Percentiles rank a stretch among this genome's conserved stretches.
Evolutionary conservation across 2,329 filamentous ascomycete species (phyloP).

Genomic region (Alternaria brassicicola): DNA sequence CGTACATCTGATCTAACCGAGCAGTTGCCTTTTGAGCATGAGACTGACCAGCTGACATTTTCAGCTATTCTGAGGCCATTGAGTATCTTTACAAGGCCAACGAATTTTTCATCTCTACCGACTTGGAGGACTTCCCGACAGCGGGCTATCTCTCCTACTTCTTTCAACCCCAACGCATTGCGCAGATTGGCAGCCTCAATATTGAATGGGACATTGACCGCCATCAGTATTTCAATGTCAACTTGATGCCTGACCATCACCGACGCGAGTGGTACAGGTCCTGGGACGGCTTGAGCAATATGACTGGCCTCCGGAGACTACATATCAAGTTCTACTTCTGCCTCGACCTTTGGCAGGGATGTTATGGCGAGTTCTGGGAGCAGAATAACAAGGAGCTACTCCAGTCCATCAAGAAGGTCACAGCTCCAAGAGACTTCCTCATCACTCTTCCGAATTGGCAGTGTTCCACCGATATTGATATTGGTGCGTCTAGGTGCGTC

Average conservation of each 20-base stretch:
- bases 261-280: slow-evolving; percentile 19
- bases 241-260: background rate
- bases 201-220: slow-evolving; percentile 25
- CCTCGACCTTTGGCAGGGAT: slow-evolving; percentile 4
- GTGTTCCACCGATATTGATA: slow-evolving; percentile 17
- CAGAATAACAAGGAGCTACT: slow-evolving; percentile 16
- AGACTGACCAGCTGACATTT: background rate
- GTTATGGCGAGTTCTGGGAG: slow-evolving; percentile 21
- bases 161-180: slow-evolving; percentile 27
- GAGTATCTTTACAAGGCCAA: slow-evolving; percentile 30
- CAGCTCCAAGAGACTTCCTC: slow-evolving; percentile 19
- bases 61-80: slow-evolving; percentile 34
- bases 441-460: slow-evolving; percentile 24
- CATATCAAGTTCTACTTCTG: slow-evolving; percentile 19
- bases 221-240: slow-evolving; percentile 9
- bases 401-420: slow-evolving; percentile 20
- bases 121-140: slow-evolving; percentile 18
- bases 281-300: slow-evolving; percentile 21
- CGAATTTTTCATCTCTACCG: slow-evolving; percentile 22
- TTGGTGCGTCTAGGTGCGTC: slow-evolving; percentile 16
- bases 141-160: slow-evolving; percentile 25
- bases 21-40: background rate
- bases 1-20: background rate
- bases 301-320: slow-evolving; percentile 27
- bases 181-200: slow-evolving; percentile 21